Base-by-base conservation (phyloP, 768 basidiomycete genomes). In the Tricholoma furcatifolium region DNA sequence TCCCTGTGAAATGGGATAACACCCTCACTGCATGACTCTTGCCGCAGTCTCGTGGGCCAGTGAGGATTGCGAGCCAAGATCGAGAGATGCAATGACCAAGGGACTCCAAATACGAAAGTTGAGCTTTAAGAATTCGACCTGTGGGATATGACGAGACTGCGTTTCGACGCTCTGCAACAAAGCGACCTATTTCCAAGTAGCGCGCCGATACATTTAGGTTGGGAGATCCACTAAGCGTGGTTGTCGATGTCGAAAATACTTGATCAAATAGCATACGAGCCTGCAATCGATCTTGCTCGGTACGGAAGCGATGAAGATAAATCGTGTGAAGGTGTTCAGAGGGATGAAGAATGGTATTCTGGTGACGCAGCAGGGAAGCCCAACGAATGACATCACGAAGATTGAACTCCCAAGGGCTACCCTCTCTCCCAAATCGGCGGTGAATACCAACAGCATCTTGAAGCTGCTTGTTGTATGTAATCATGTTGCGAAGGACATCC, bases 391-490 rank as follows among this genome's bases (percentile, higher is more conserved):
- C 77, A 69, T 99, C 96, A 12, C 96, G 89, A 27, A 99, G 77
- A 66, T 99, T 99, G 75, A 98, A 97, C 65, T 99, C 96, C 96
- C 96, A 99, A 4, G 96, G 97, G 50, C 82, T 78, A 8, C 95
- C 95, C 49, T 88, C 82, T 34, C 82, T 76, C 2, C 81, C 94
- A 65, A 97, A 93, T 2, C 76, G 58, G 17, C 82, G 80, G 47
- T 80, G 79, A 18, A 81, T 59, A 57, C 81, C 82, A 8, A 88
- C 83, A 61, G 85, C 83, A 7, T 83, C 75, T 46, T 85, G 84
- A 42, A 98, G 74, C 10, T 73, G 73, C 51, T 76, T 72, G 65
- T 93, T 98, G 75, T 88, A 97, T 1, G 75, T 60, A 47, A 98
- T 91, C 91, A 98, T 96, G 42, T 70, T 70, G 34, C 77, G 74